These are phyloP conservation scores for Exserohilum rostratum DNA, from an alignment of 2,329 filamentous ascomycete genomes.

Conservation along the genomic window DNA sequence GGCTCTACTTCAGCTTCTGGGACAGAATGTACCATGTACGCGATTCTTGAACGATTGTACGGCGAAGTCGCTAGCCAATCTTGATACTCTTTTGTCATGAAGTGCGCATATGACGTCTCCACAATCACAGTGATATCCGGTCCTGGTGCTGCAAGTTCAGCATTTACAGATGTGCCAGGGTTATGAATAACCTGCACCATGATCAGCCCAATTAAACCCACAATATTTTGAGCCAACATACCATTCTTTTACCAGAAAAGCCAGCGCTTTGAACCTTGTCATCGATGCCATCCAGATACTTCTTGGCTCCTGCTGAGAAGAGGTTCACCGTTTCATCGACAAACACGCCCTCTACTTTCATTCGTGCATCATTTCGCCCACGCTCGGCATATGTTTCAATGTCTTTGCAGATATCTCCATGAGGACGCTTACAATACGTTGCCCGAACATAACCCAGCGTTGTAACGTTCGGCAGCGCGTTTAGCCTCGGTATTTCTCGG, in stretches of 20 bases:
- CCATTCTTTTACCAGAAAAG: conserved; percentile 17
- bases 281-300: conserved; percentile 30
- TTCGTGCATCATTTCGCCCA: conserved; percentile 35
- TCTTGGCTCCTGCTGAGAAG: conserved; percentile 20
- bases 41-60: conserved; percentile 24
- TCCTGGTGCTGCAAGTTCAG: conserved; percentile 25
- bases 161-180: conserved; percentile 34
- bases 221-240: conserved; percentile 2
- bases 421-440: conserved; percentile 51
- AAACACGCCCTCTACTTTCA: conserved; percentile 57
- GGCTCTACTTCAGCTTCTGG: conserved; percentile 20
- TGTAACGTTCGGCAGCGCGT: conserved; percentile 53
- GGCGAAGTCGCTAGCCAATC: conserved; percentile 33
- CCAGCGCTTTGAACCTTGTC: conserved; percentile 15
- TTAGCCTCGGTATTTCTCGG: conserved; percentile 51
- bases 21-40: conserved; percentile 38
- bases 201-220: not conserved
- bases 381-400: conserved; percentile 56
- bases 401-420: conserved; percentile 52
- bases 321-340: conserved; percentile 57
- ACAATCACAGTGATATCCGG: conserved; percentile 37
- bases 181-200: conserved; percentile 35
- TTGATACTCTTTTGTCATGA: conserved; percentile 26
- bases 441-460: conserved; percentile 59
- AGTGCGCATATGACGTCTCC: conserved; percentile 29